A percentile compares a stretch with the other conserved stretches of the same genome.
phyloP scores from a whole-genome alignment of 1,284 basidiomycete genomes.

The Tilletia indica region DNA sequence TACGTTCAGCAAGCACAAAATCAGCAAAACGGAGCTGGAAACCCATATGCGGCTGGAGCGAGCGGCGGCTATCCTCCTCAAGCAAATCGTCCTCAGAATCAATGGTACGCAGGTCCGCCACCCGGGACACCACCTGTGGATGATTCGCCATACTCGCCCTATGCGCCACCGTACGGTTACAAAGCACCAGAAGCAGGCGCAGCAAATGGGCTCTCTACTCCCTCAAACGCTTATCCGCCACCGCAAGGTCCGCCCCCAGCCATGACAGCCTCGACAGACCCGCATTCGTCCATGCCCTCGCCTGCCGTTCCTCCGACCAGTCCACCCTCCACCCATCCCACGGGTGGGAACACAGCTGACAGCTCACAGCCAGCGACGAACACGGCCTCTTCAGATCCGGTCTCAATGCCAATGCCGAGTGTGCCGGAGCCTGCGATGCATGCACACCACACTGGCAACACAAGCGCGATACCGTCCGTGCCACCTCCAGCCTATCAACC shows the following conservation, averaged over 20 bases:
- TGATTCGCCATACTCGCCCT: constrained; percentile 6
- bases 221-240: not conserved
- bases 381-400: not conserved
- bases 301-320: not conserved
- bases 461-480: constrained; percentile 1
- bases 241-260: constrained; percentile 1
- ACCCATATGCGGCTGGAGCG: constrained; percentile 2
- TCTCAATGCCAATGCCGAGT: not conserved
- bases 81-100: not conserved
- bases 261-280: not conserved
- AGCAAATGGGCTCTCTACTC: not conserved
- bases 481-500: constrained; percentile 1
- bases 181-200: not conserved
- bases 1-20: not conserved
- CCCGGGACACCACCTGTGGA: constrained; percentile 8
- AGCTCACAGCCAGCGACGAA: not conserved
- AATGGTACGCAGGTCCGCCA: constrained; percentile 11
- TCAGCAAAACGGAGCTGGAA: not conserved
- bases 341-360: not conserved
- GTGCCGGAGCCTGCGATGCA: constrained; percentile 10
- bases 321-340: not conserved
- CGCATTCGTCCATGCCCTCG: not conserved
- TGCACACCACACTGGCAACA: not conserved
- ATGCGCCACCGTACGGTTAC: constrained; percentile 9
- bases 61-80: no score